Conservation (phyloP, 148 eudicot genomes). For the Camellia sinensis region DNA sequence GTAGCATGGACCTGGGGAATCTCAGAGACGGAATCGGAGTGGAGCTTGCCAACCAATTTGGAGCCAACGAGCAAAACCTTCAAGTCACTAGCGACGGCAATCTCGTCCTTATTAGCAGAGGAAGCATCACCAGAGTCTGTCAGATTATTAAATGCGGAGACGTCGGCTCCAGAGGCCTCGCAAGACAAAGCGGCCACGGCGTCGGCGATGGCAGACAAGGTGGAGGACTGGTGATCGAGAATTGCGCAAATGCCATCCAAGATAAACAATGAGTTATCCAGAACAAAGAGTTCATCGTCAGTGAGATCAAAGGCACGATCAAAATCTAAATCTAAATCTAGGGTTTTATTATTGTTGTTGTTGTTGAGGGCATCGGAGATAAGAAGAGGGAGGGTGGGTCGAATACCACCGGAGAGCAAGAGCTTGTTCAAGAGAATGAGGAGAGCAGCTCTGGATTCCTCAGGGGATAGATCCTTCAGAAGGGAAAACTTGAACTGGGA, state of each 20-base stretch:
- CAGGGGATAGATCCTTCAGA: slow-evolving; percentile 41
- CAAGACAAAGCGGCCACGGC: slow-evolving; percentile 65
- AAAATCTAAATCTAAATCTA: background rate
- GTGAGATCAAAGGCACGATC: slow-evolving; percentile 28
- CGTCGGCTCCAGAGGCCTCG: slow-evolving; percentile 61
- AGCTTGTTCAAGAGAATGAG: slow-evolving; percentile 48
- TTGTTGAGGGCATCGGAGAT: slow-evolving; percentile 30
- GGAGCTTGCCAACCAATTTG: slow-evolving; percentile 55
- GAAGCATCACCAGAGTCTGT: slow-evolving; percentile 72
- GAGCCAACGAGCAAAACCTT: slow-evolving; percentile 83
- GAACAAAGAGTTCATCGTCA: slow-evolving; percentile 22
- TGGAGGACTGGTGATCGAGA: slow-evolving; percentile 48
- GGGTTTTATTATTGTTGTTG: background rate
- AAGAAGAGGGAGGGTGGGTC: slow-evolving; percentile 24
- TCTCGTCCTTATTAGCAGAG: slow-evolving; percentile 68
- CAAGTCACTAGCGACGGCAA: slow-evolving; percentile 70
- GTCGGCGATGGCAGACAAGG: slow-evolving; percentile 45
- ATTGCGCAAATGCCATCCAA: slow-evolving; percentile 58
- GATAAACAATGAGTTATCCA: slow-evolving; percentile 33
- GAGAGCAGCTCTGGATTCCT: slow-evolving; percentile 63
- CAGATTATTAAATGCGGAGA: slow-evolving; percentile 37
- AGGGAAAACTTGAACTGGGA: slow-evolving; percentile 33
- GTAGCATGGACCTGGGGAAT: slow-evolving; percentile 57
- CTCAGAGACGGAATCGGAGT: slow-evolving; percentile 34
- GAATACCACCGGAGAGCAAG: slow-evolving; percentile 37